Base-by-base conservation (phyloP, 129 eudicot species). In the Helianthus tuberosus region DNA sequence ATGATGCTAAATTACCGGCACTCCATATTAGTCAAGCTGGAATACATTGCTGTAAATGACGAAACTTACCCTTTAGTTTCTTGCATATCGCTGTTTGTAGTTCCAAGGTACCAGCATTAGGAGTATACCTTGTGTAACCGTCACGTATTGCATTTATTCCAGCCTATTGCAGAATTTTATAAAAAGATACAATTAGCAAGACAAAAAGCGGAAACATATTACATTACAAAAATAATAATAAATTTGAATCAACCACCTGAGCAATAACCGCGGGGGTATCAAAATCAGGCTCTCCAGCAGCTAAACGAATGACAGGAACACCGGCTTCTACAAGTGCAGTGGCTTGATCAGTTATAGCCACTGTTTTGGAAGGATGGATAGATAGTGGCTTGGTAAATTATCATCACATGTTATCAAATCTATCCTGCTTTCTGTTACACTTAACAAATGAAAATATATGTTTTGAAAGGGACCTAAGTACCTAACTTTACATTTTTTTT, bases 281-380 rank as follows among this genome's bases (percentile, higher is more conserved):
- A 77, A 93, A 93, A 85, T 93, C 98, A 11, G 98, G 97, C 76
- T 93, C 98, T 58, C 98, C 98, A 23, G 97, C 96, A 17, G 97
- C 98, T 69, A 93, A 74, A 36, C 97, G 86, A 17, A 93, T 90
- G 20, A 93, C 91, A 58, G 98, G 98, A 74, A 93, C 93, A 72
- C 97, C 98, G 75, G 98, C 96, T 86, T 93, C 97, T 66, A 80
- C 96, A 83, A 93, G 98, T 11, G 97, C 93, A 71, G 89, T 88
- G 58, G 97, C 97, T 73, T 84, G 96, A 76, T 90, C 98, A 14
- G 88, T 86, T 68, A 93, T 90, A 13, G 91, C 97, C 58, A 93
- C 87, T 0, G 98, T 93, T 79, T 90, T 93, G 35, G 97, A 93
- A 61, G 98, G 97, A n/a, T n/a, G n/a, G n/a, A n/a, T n/a, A n/a